These are phyloP conservation scores for Verticillium nubilum DNA, from an alignment of 2,329 filamentous ascomycete species.

Conservation along the genomic window DNA sequence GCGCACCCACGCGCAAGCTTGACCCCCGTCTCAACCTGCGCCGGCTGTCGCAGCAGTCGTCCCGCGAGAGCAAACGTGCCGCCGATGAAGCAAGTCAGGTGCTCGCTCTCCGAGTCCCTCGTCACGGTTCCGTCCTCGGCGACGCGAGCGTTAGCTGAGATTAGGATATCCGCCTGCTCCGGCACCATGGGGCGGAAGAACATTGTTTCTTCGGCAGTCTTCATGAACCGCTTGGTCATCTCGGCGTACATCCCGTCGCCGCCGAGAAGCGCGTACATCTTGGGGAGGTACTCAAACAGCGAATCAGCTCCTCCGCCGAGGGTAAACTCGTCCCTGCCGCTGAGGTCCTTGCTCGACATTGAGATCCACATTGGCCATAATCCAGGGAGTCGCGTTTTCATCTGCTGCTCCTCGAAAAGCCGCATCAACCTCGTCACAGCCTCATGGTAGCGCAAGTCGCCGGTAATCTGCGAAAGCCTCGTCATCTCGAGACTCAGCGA, in stretches of 20 bases:
- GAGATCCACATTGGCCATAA: slow-evolving; percentile 67
- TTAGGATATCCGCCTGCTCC: slow-evolving; percentile 42
- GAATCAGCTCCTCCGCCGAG: slow-evolving; percentile 35
- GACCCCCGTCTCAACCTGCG: slow-evolving; percentile 36
- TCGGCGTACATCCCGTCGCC: slow-evolving; percentile 49
- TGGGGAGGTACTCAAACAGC: slow-evolving; percentile 34
- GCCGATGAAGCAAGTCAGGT: slow-evolving; percentile 46
- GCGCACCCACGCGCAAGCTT: slow-evolving; percentile 46
- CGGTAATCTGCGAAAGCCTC: slow-evolving; percentile 66
- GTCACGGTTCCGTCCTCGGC: slow-evolving; percentile 10
- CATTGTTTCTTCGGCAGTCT: slow-evolving; percentile 50
- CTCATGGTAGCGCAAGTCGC: slow-evolving; percentile 70
- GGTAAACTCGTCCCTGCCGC: slow-evolving; percentile 21
- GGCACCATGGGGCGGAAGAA: slow-evolving; percentile 54
- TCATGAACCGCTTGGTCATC: slow-evolving; percentile 51
- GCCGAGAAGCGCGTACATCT: slow-evolving; percentile 50
- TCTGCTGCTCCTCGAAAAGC: slow-evolving; percentile 61
- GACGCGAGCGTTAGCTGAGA: slow-evolving; percentile 35
- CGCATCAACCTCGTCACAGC: slow-evolving; percentile 64
- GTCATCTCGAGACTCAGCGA: slow-evolving; percentile 70
- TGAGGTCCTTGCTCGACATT: slow-evolving; percentile 42
- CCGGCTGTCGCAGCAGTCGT: slow-evolving; percentile 31
- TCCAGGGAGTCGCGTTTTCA: slow-evolving; percentile 61
- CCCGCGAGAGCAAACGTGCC: slow-evolving; percentile 45
- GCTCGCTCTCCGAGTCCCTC: slow-evolving; percentile 29